Base-by-base conservation (phyloP, 2,329 filamentous ascomycete genomes). In the Calonectria fujianensis region DNA sequence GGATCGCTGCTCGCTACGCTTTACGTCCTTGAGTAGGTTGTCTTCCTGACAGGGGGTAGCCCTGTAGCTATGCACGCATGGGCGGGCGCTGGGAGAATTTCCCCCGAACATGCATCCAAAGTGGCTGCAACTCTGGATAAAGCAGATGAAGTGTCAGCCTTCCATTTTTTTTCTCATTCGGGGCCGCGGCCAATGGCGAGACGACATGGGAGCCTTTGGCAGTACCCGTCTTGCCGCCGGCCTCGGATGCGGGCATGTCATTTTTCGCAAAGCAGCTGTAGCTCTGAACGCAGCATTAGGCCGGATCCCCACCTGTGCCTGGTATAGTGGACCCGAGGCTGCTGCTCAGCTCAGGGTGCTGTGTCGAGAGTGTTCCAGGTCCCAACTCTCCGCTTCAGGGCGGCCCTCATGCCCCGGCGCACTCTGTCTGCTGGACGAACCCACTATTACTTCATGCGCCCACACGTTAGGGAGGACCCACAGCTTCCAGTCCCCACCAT, bases 11-110 rank as follows among this genome's bases (percentile, higher is more conserved):
- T 45, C 39, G 64, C 54, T 65, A 50, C 50, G 48, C 54, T 73
- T 63, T 45, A 18, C 66, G 51, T 24, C 48, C 45, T 27, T 57
- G 61, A 72, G 54, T n/a, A 41, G 24, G 48, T 66, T 66, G 63
- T 29, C 35, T 65, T 50, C 29, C 37, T 63, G 78, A 79, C 78
- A 74, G 75, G 69, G 75, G 57, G 41, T 51, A 77, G 77, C 74
- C 70, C 72, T 76, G 45, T 32, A 59, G 31, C 63, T 67, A 52
- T 31, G 65, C 32, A 57, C 45, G 37, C 52, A 66, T 68, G 52
- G 64, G 37, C 71, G 61, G 66, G 59, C 57, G 48, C 45, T 57
- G 54, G 31, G 78, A 78, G 76, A 74, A 75, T 69, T 70, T 72
- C 68, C 76, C 68, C 68, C 65, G 31, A 64, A 50, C 41, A 68